phyloP scores from a whole-genome alignment of 176 grass and related monocot species.

The Eragrostis curvula region DNA sequence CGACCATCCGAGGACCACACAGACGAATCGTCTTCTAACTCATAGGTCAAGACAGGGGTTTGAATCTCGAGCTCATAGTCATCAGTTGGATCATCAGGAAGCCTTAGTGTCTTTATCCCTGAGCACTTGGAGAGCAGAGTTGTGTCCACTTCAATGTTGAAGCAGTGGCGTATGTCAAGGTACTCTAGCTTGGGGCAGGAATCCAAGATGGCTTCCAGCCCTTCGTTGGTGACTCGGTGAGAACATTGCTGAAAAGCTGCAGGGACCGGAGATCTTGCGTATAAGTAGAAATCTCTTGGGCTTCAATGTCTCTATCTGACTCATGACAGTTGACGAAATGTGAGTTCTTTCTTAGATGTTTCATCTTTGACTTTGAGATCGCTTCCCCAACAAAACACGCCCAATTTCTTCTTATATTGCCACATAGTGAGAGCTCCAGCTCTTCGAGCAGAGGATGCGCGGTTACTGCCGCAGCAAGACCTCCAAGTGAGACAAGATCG shows the following conservation, averaged over 20 bases:
- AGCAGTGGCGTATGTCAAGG: constrained; percentile 10
- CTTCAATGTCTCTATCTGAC: no score
- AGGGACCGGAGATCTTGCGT: constrained; percentile 4
- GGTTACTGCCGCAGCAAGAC: no score
- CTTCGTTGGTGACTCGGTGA: background rate
- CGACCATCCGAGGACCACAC: no score
- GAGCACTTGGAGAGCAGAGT: background rate
- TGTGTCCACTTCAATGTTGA: background rate
- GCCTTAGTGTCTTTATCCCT: background rate
- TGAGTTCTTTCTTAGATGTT: no score
- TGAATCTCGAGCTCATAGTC: background rate
- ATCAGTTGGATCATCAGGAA: background rate
- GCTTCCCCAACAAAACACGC: no score
- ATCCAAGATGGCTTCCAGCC: background rate
- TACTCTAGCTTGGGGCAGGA: background rate
- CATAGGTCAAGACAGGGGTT: no score
- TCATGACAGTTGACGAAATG: no score
- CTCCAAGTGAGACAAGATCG: no score
- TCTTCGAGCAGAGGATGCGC: no score
- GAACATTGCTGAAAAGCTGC: background rate
- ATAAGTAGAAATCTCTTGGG: background rate
- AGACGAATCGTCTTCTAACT: no score
- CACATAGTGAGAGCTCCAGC: no score
- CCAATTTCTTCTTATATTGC: background rate
- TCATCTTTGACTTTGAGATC: no score